phyloP scores from a whole-genome alignment of 1,284 basidiomycete species.

The Apiotrichum laibachii region DNA sequence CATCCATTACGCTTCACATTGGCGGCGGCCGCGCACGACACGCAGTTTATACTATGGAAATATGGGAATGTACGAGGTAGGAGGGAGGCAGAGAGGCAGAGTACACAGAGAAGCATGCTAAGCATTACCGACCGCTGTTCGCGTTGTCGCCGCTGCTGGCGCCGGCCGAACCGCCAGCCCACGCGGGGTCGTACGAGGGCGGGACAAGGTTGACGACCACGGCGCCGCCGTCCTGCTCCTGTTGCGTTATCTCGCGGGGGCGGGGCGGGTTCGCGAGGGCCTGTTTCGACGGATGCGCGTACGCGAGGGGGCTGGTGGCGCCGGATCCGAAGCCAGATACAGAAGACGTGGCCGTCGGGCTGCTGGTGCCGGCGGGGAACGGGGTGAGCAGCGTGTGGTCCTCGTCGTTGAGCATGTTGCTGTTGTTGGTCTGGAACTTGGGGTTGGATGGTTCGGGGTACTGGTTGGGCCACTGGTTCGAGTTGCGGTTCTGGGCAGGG shows the following conservation, averaged over 20 bases:
- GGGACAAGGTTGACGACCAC: conserved; percentile 2
- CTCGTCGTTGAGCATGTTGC: neutral
- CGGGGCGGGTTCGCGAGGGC: neutral
- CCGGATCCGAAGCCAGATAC: neutral
- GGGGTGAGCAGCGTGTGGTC: neutral
- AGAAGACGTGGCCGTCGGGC: neutral
- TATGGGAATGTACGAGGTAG: no score
- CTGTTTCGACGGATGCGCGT: neutral
- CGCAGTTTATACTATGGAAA: no score
- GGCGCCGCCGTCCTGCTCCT: neutral
- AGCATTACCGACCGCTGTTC: no score
- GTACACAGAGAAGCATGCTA: no score
- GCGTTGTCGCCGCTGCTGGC: no score
- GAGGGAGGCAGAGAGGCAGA: no score
- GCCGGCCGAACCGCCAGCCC: neutral
- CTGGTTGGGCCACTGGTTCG: no score
- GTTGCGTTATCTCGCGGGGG: neutral
- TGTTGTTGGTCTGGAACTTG: neutral
- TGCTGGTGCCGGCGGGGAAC: neutral
- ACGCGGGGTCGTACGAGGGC: neutral
- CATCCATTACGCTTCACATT: no score
- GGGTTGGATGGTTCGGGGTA: no score
- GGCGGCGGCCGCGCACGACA: no score
- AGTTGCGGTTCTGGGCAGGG: neutral
- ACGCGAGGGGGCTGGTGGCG: neutral